Evolutionary conservation across 495 filamentous ascomycete species (phyloP), one percentile per base, ranked within the genome.

Genomic region (Aspergillus homomorphus): DNA sequence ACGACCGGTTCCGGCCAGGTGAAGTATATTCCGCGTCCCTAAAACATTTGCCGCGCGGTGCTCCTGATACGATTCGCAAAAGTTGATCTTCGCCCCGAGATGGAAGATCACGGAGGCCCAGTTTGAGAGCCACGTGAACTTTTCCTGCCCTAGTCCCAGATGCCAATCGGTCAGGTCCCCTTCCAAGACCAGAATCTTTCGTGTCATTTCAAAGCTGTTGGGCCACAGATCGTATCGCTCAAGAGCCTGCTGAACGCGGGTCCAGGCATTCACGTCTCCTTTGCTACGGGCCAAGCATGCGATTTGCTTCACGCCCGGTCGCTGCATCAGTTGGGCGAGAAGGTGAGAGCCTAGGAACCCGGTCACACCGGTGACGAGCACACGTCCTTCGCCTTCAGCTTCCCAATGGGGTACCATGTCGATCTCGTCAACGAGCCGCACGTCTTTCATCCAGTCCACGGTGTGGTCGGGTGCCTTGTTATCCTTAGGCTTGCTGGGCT

Each of bases 11-110:
- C 22, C 33, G 3, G 60, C 63, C 8, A 72, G 44, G 18, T 51
- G 45, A 2, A 70, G 18, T 0, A 63, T 28, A 19, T 69, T 63
- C 0, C 19, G 4, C 0, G 62, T 66, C 0, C 69, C 67, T 1
- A 62, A 1, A 3, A 72, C 52, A 16, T 72, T 72, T 8, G 59
- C 15, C 3, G 21, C 45, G 19, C 19, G 51, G 53, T 66, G 67
- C 10, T 46, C 46, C 3, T 28, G 42, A 53, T 72, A 72, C 2
- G 65, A 51, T 2, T 56, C 43, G 24, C 52, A 57, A 10, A 38
- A 72, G 45, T 72, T 68, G 24, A 69, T 54, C 14, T 60, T 42
- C 4, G 69, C 67, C 0, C 54, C 67, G 9, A 59, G n/a, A 20
- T 68, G 66, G 30, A 68, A 65, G 38, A 67, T 51, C 15, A 59